Base-by-base conservation (phyloP, 257 asterid genomes). In the Solanum tacnaense region DNA sequence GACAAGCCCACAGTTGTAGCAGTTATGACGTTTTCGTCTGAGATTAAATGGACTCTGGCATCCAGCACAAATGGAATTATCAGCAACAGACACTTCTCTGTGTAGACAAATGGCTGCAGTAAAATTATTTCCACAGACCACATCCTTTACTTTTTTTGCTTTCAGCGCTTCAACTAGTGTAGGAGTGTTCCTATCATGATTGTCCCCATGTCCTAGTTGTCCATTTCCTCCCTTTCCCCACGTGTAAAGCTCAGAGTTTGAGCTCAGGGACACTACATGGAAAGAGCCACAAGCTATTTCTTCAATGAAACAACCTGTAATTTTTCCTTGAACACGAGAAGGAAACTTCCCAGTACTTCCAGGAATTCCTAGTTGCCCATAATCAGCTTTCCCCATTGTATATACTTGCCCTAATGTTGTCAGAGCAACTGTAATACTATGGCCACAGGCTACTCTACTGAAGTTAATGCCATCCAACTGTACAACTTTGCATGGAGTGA, bases 141-240 rank as follows among this genome's bases (percentile, higher is more conserved):
- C 86, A 78, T 87, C 90, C 88, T 92, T 95, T 67, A 95, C 93
- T 90, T 87, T 93, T 89, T 90, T 94, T 87, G 92, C 91, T 84
- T 85, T 93, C 89, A 95, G 91, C 72, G 93, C 91, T 89, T 93
- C 93, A 60, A 95, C 94, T 36, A 88, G 89, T 39, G 94, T 92
- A 79, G 98, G 97, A 85, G 91, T 90, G 71, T 87, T 73, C 86
- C 92, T 88, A 83, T 94, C 91, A 44, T 86, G 88, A 81, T 89
- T 89, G 86, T 93, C 97, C 58, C 96, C 97, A 89, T 95, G 98
- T 72, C 97, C 98, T 90, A 94, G 89, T 83, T 93, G 97, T 62
- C 98, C 98, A 84, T 91, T 91, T 87, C 86, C 87, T 36, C 97
- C 97, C 86, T 89, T 93, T 56, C 98, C 98, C 98, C 98, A 95